phyloP scores from a whole-genome alignment of 768 basidiomycete genomes.

The Pleurotus platypus region DNA sequence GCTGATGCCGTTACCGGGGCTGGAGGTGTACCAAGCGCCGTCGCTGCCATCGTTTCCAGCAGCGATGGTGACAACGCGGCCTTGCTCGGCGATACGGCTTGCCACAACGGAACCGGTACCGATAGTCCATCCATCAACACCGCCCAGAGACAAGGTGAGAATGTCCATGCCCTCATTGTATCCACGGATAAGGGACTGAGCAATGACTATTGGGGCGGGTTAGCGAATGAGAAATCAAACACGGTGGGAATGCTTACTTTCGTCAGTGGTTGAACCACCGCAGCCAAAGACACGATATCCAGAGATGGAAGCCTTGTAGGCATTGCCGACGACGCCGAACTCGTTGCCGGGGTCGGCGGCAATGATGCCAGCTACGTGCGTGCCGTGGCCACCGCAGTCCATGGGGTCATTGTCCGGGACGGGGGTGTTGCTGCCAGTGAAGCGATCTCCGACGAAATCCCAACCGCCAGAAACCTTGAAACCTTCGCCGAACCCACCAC shows the following conservation, averaged over 20 bases:
- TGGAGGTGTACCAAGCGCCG: slow-evolving; percentile 60
- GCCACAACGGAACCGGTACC: slow-evolving; percentile 51
- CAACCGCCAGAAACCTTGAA: slow-evolving; percentile 49
- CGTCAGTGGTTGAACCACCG: slow-evolving; percentile 41
- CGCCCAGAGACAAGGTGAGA: slow-evolving; percentile 62
- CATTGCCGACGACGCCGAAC: slow-evolving; percentile 69
- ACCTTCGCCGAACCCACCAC: slow-evolving; percentile 50
- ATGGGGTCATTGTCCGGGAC: neutral
- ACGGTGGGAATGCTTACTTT: slow-evolving; percentile 32
- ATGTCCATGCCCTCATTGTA: slow-evolving; percentile 55
- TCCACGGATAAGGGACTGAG: slow-evolving; percentile 50
- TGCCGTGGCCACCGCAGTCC: slow-evolving; percentile 37
- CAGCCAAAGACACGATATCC: slow-evolving; percentile 65
- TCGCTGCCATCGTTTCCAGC: slow-evolving; percentile 53
- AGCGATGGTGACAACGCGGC: slow-evolving; percentile 60
- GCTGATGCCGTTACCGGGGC: slow-evolving; percentile 48
- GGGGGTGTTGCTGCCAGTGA: slow-evolving; percentile 28
- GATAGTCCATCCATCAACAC: slow-evolving; percentile 62
- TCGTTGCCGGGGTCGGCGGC: slow-evolving; percentile 56
- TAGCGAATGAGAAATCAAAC: no score
- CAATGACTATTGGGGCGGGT: slow-evolving; percentile 20
- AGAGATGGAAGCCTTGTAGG: slow-evolving; percentile 53
- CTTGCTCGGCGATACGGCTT: slow-evolving; percentile 50
- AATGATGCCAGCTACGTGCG: slow-evolving; percentile 63
- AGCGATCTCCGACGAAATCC: slow-evolving; percentile 57